Conservation (phyloP, 2,329 filamentous ascomycete genomes). For the Penicillium sp. region DNA sequence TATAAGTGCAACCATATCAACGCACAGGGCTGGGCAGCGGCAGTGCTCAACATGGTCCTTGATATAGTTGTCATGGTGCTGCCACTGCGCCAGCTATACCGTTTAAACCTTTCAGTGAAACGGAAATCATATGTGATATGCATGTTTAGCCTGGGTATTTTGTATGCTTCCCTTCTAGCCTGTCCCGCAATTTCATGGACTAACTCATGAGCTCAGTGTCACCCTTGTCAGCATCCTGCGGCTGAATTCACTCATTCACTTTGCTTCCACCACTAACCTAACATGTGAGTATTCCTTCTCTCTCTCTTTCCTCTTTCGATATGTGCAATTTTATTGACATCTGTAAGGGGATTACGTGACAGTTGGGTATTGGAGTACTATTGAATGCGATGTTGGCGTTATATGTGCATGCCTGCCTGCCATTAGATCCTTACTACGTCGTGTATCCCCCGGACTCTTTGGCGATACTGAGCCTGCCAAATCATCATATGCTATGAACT, state of each 20-base stretch:
- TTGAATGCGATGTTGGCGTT: constrained; percentile 33
- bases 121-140: constrained; percentile 35
- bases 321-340: background rate
- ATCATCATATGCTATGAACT: constrained; percentile 17
- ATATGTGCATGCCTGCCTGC: constrained; percentile 35
- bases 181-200: background rate
- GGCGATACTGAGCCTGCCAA: constrained; percentile 30
- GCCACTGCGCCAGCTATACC: constrained; percentile 30
- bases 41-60: constrained; percentile 34
- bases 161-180: constrained; percentile 27
- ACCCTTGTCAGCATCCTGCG: constrained; percentile 49
- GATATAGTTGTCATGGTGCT: constrained; percentile 33
- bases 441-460: constrained; percentile 38
- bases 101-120: constrained; percentile 27
- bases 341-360: constrained; percentile 32
- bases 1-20: constrained; percentile 41
- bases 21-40: constrained; percentile 39
- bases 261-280: constrained; percentile 44
- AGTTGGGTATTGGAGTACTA: constrained; percentile 34
- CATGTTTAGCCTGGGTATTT: constrained; percentile 41
- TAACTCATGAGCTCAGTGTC: constrained; percentile 33
- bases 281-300: constrained; percentile 30
- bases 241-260: constrained; percentile 45
- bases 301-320: background rate
- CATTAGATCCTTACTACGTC: constrained; percentile 41